A percentile compares a stretch with the other conserved stretches of the same genome.
phyloP scores from a whole-genome alignment of 441 rosid genomes.

The Omphalea diandra region DNA sequence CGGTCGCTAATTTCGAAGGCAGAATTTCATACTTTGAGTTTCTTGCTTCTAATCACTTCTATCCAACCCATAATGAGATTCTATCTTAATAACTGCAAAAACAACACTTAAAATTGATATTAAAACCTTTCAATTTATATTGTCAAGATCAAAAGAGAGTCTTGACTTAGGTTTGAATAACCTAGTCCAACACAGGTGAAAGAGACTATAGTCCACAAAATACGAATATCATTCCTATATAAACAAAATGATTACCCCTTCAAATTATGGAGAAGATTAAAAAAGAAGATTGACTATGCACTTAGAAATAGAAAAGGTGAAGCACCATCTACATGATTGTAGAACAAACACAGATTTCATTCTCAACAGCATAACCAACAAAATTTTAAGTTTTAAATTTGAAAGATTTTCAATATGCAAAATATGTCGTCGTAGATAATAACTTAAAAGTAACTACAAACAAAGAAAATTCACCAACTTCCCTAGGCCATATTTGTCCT shows the following conservation, averaged over 20 bases:
- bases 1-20: too few species aligned
- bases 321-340: neutral
- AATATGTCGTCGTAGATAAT: neutral
- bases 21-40: too few species aligned
- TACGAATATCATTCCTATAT: neutral
- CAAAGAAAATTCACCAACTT: neutral
- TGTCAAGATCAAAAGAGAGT: too few species aligned
- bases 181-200: too few species aligned
- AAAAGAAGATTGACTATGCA: neutral
- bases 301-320: neutral
- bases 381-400: neutral
- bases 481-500: neutral
- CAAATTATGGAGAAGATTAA: neutral
- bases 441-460: slow-evolving; percentile 1
- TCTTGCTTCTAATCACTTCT: too few species aligned
- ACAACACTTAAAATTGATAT: too few species aligned
- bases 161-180: too few species aligned
- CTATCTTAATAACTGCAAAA: too few species aligned
- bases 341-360: neutral
- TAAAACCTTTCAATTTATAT: too few species aligned
- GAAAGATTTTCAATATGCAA: neutral
- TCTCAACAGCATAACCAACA: neutral
- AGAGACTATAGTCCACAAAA: neutral
- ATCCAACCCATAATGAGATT: too few species aligned
- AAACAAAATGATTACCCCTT: neutral